Evolutionary conservation across 257 asterid genomes (phyloP), one percentile per base, ranked within the genome.

Genomic region (Nicotiana otophora): DNA sequence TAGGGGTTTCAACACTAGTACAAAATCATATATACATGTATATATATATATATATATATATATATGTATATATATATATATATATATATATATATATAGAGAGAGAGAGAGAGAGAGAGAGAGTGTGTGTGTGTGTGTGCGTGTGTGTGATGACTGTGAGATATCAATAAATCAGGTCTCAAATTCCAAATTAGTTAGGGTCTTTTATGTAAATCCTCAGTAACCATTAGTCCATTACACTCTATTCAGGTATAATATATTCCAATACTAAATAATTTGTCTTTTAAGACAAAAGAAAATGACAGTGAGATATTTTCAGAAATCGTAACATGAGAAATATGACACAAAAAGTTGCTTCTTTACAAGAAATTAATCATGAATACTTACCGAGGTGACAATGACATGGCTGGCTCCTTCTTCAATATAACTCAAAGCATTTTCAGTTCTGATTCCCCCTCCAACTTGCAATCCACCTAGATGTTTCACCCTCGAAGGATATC

Each of bases 351-450:
- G 39, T 48, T 48, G 39, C 26, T 74, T 48, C 15, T 46, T 12
- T 57, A 23, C 42, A 74, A 74, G 42, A 74, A 48, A 26, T 74
- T 48, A 64, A 63, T 46, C 83, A 75, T 28, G 66, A 68, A 78
- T 80, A 89, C 98, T 64, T 92, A 96, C 98, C 57, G 98, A 96
- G 84, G 98, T 96, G 83, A 96, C 97, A 85, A 96, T 92, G 84
- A 93, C 93, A 90, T 96, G 99, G 91, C 99, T 96, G 86, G 99
- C 98, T 89, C 99, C 99, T 89, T 90, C 93, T 30, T 93, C 90
- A 85, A 96, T 86, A 91, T 91, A 96, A 89, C 89, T 92, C 83
- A 85, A 84, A 85, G 98, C 97, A 83, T 96, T 94, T 82, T 83
- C 86, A 81, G 97, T 80, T 88, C 87, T 93, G 92, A 96, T 89